These are phyloP conservation scores for Gastrolobium villosum DNA, from an alignment of 306 rosid genomes.

Conservation along the genomic window DNA sequence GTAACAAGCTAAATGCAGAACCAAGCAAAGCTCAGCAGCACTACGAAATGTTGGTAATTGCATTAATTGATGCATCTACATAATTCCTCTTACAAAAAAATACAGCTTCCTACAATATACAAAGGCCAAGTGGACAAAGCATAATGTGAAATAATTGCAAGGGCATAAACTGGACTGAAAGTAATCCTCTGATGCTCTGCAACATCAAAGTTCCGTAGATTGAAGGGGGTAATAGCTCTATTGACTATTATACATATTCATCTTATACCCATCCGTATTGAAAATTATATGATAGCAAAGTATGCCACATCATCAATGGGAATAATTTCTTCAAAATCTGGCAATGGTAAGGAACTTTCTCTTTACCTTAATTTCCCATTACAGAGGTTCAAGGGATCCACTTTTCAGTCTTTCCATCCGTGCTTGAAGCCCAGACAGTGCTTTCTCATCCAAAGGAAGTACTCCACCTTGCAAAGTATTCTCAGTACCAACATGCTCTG, in stretches of 20 bases:
- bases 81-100: constrained; percentile 44
- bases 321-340: constrained; percentile 25
- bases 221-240: constrained; percentile 41
- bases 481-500: constrained; percentile 61
- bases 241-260: constrained; percentile 45
- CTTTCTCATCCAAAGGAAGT: constrained; percentile 96
- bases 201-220: constrained; percentile 41
- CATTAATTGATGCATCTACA: constrained; percentile 54
- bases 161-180: constrained; percentile 44
- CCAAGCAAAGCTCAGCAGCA: constrained; percentile 38
- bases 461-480: constrained; percentile 75
- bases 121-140: constrained; percentile 38
- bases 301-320: constrained; percentile 43
- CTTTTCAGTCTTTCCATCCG: constrained; percentile 99
- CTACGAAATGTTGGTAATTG: constrained; percentile 33
- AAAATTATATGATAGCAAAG: constrained; percentile 30
- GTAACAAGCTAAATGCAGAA: constrained; percentile 35
- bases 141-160: constrained; percentile 40
- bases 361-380: not conserved
- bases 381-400: constrained; percentile 83
- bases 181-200: constrained; percentile 53
- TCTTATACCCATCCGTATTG: constrained; percentile 47
- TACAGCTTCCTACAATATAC: constrained; percentile 58
- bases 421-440: constrained; percentile 97
- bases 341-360: not conserved